A percentile compares a stretch with the other conserved stretches of the same genome.
These are phyloP conservation scores for Begonia peltatifolia DNA, from an alignment of 306 rosid species.

Conservation along the genomic window DNA sequence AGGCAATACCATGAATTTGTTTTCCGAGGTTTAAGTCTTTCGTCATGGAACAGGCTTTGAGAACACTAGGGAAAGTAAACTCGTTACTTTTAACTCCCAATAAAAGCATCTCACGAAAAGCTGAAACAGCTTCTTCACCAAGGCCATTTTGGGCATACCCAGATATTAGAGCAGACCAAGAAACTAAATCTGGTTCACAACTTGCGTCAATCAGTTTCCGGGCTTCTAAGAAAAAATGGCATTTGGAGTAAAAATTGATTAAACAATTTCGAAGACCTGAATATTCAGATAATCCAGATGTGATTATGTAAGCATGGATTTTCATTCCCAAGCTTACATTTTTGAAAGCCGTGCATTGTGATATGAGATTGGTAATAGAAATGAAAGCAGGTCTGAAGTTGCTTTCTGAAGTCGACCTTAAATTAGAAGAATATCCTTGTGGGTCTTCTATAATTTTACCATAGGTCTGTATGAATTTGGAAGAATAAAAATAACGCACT, in stretches of 20 bases:
- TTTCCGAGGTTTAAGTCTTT: constrained; percentile 41
- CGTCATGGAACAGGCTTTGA: constrained; percentile 58
- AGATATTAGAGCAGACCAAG: constrained; percentile 80
- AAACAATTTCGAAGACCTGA: constrained; percentile 30
- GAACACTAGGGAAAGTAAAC: constrained; percentile 58
- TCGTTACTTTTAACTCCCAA: constrained; percentile 54
- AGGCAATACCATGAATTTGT: constrained; percentile 43
- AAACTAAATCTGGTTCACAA: constrained; percentile 45
- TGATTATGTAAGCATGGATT: constrained; percentile 54
- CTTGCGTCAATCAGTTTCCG: constrained; percentile 45
- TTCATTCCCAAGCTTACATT: constrained; percentile 34
- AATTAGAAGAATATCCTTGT: constrained; percentile 4
- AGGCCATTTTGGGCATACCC: constrained; percentile 61
- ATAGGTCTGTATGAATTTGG: constrained; percentile 11
- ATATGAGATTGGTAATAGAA: constrained; percentile 30
- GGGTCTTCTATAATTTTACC: constrained; percentile 8
- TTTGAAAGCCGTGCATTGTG: constrained; percentile 45
- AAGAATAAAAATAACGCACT: constrained; percentile 6
- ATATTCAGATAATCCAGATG: constrained; percentile 37
- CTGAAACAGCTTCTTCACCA: constrained; percentile 38
- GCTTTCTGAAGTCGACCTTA: neutral
- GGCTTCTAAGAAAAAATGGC: constrained; percentile 35
- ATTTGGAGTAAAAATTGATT: constrained; percentile 33
- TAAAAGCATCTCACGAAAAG: constrained; percentile 41
- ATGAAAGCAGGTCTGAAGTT: constrained; percentile 10